A percentile compares a stretch with the other conserved stretches of the same genome.
phyloP scores from a whole-genome alignment of 164 flowering plant genomes.

The Umbilicus rupestris region DNA sequence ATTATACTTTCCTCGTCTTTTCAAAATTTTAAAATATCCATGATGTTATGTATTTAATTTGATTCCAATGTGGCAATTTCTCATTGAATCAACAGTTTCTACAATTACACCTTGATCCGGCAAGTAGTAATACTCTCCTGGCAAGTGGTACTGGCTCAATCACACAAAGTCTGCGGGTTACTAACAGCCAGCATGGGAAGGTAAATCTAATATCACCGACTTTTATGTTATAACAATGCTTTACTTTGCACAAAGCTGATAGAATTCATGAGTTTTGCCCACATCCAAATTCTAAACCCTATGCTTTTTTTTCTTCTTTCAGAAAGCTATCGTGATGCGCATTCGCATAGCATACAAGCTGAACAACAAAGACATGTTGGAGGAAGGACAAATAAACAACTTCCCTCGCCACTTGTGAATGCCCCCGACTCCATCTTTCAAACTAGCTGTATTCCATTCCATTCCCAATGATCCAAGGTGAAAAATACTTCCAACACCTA shows the following conservation, averaged over 20 bases:
- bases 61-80: background rate
- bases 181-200: conserved; percentile 92
- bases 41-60: background rate
- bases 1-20: too few species aligned
- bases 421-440: background rate
- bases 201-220: conserved; percentile 22
- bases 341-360: conserved; percentile 72
- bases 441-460: background rate
- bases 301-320: too few species aligned
- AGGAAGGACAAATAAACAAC: conserved; percentile 83
- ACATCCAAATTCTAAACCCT: background rate
- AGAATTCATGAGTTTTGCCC: background rate
- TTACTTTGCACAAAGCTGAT: background rate
- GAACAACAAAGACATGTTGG: conserved; percentile 54
- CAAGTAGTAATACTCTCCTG: conserved; percentile 72
- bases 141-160: conserved; percentile 61
- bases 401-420: conserved; percentile 51
- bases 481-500: background rate
- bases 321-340: conserved; percentile 94
- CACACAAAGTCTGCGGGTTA: conserved; percentile 58
- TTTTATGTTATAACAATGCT: background rate
- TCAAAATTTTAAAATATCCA: too few species aligned
- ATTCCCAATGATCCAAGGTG: background rate
- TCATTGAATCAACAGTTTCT: conserved; percentile 56
- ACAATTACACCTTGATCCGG: conserved; percentile 85